Percentiles rank a stretch among this genome's conserved stretches.
Conservation (phyloP, 192 early-diverging fungal species). For the Dissophora globulifera region DNA sequence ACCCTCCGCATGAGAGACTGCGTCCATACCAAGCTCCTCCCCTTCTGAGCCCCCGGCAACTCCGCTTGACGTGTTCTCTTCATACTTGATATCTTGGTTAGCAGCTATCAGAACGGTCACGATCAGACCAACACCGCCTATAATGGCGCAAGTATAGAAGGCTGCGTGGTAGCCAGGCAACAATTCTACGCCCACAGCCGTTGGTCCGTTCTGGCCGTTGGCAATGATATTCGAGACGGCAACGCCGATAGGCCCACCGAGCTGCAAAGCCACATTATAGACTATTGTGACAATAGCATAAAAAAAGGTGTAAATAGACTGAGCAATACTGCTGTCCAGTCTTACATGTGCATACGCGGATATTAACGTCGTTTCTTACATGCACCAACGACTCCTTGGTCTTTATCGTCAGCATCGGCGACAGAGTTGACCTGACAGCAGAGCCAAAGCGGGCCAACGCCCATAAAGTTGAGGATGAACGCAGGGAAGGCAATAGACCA, state of each 20-base stretch:
- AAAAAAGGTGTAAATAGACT: neutral
- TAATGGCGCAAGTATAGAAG: slow-evolving; percentile 31
- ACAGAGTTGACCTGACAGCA: slow-evolving; percentile 39
- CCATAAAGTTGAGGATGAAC: slow-evolving; percentile 24
- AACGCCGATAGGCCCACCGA: slow-evolving; percentile 49
- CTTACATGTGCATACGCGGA: neutral
- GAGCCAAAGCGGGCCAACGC: slow-evolving; percentile 28
- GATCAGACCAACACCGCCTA: slow-evolving; percentile 27
- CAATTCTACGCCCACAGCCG: slow-evolving; percentile 16
- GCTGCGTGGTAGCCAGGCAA: slow-evolving; percentile 41
- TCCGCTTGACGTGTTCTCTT: no score
- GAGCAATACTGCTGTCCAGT: neutral
- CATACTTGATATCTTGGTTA: slow-evolving; percentile 26
- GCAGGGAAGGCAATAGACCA: slow-evolving; percentile 30
- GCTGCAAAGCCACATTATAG: slow-evolving; percentile 40
- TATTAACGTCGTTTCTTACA: slow-evolving; percentile 2
- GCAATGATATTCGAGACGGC: slow-evolving; percentile 49
- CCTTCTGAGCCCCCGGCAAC: no score
- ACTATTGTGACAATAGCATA: neutral
- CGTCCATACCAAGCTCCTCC: no score
- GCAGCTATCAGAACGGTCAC: slow-evolving; percentile 18
- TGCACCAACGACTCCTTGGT: slow-evolving; percentile 44
- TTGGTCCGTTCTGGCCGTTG: slow-evolving; percentile 22
- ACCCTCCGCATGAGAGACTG: no score
- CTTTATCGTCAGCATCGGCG: slow-evolving; percentile 34